Base-by-base conservation (phyloP, 371 early-diverging fungal species). In the Choanephora cucurbitarum region DNA sequence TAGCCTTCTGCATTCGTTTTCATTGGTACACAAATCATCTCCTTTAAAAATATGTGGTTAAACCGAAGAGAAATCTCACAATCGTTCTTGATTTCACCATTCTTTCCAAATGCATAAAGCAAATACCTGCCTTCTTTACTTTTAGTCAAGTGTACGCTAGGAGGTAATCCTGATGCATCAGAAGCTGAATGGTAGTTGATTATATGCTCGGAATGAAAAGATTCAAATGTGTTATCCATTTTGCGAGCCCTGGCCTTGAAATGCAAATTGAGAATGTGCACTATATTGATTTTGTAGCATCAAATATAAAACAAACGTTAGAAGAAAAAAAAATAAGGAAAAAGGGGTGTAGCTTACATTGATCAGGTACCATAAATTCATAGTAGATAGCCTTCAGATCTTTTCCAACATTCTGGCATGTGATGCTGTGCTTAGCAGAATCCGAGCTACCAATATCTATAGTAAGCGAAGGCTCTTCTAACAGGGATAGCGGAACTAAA, bases 41-140 rank as follows among this genome's bases (percentile, higher is more conserved):
- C 19, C 7, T 9, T 5, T 10, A 64, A 48, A 46, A 79, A 45
- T 0, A 53, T 44, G 39, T 81, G 82, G 11, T 57, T 60, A 10
- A 84, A 44, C 2, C 45, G 14, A 6, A 84, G 17, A 2, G 55
- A 47, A 3, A 78, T 51, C 11, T 71, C 67, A n/a, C 65, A 52
- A 14, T 68, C 55, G 15, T 57, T 58, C 49, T 72, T 58, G 11
- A 52, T 52, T 41, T 83, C 80, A 68, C 85, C 85, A 57, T 84
- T 84, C 52, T 74, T 80, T 46, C 83, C 83, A 19, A 80, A 55
- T 9, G 68, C 62, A 34, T 56, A 53, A 14, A 82, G 47, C 19
- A 64, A 50, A 34, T 80, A 82, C 5, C 68, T 73, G 13, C 33
- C 45, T 39, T 60, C 53, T 9, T 2, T 15, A 1, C 39, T 11